Conservation (phyloP, 139 green algal species). For the Deuterostichococcus epilithicus region DNA sequence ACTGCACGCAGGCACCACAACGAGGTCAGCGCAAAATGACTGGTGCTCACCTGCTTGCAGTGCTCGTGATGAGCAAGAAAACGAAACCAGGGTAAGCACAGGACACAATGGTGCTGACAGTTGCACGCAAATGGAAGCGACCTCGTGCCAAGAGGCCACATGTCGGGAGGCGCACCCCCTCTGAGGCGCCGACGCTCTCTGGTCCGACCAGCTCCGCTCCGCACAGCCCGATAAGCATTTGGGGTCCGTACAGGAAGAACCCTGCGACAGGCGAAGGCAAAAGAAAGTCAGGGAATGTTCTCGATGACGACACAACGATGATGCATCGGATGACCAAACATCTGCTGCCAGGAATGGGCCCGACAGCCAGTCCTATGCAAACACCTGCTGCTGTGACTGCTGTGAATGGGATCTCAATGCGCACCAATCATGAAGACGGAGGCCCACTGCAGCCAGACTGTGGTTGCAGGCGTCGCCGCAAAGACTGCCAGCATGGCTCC, state of each 20-base stretch:
- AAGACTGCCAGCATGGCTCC: conserved; percentile 72
- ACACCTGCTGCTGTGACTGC: no score
- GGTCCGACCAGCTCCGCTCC: conserved; percentile 62
- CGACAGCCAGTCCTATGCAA: no score
- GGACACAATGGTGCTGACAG: background rate
- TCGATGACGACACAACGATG: no score
- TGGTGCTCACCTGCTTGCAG: no score
- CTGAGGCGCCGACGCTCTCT: conserved; percentile 78
- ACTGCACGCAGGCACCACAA: conserved; percentile 64
- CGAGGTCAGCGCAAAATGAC: conserved; percentile 67
- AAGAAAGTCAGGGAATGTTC: no score
- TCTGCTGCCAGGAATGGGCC: background rate
- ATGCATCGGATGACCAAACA: conserved; percentile 5
- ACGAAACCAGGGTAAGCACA: no score
- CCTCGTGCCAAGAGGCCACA: no score
- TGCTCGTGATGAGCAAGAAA: no score
- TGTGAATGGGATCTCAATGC: no score
- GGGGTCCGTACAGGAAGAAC: conserved; percentile 67
- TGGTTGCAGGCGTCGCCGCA: conserved; percentile 49
- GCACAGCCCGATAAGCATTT: conserved; percentile 53
- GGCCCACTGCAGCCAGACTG: conserved; percentile 74
- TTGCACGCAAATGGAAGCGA: no score
- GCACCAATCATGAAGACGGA: conserved; percentile 87
- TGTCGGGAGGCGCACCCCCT: no score
- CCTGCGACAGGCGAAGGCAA: no score